Base-by-base conservation (phyloP, 495 filamentous ascomycete genomes). In the Saxophila tyrrhenica region DNA sequence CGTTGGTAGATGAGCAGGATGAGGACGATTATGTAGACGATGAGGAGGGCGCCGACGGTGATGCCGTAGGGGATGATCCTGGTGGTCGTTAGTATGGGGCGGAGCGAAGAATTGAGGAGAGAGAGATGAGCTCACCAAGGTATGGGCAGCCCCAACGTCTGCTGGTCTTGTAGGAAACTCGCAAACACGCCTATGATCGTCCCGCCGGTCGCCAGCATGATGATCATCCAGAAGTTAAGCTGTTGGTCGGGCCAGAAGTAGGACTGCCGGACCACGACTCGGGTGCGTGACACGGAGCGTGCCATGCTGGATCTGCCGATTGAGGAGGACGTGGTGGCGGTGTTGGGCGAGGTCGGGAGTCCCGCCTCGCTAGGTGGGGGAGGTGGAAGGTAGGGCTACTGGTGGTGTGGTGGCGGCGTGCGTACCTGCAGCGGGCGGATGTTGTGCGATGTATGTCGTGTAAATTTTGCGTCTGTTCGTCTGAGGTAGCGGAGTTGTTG, bases 21-120 rank as follows among this genome's bases (percentile, higher is more conserved):
- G 53, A 64, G 54, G 55, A 69, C 56, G 61, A 69, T 46, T 63
- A 72, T 65, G 69, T 70, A 63, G 59, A 70, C 17, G 42, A 70
- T 60, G 29, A 67, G 62, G 17, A 72, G 64, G 16, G 64, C 48
- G 62, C 69, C 69, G 52, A 70, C 68, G 17, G 68, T 65, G 46
- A 96, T 83, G 77, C 85, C 87, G 78, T 86, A 99, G 42, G 94
- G 85, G 69, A 96, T 89, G 66, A 96, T 85, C 92, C 92, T 95
- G 64, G 38, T n/a, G n/a, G n/a, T n/a, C n/a, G n/a, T n/a, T n/a
- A 48, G 50, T 42, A 23, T 35, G 22, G 47, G 1, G 25, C 7
- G 13, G 1, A n/a, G n/a, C n/a, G n/a, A n/a, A n/a, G n/a, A n/a
- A n/a, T n/a, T n/a, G n/a, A n/a, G n/a, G n/a, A n/a, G n/a, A n/a